Conservation (phyloP, 208 protist species). For the Balamuthia mandrillaris region DNA sequence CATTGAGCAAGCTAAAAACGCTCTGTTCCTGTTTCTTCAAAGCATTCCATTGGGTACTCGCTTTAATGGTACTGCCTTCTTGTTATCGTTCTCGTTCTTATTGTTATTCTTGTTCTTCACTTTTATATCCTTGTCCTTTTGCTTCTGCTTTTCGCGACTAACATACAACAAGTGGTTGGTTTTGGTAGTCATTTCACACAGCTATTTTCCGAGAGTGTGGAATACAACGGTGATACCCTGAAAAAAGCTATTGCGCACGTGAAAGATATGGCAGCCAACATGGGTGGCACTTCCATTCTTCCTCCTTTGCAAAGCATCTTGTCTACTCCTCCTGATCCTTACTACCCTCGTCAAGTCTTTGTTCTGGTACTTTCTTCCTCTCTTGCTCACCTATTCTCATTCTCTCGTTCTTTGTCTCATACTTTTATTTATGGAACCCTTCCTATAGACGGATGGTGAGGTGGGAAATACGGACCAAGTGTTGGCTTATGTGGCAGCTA, state of each 20-base stretch:
- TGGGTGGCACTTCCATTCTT: constrained; percentile 59
- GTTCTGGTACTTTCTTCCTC: background rate
- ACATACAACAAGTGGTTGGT: constrained; percentile 31
- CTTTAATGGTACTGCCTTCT: constrained; percentile 9
- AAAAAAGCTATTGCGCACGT: constrained; percentile 28
- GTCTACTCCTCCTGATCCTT: background rate
- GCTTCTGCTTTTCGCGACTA: too few species aligned
- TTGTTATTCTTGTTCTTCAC: too few species aligned
- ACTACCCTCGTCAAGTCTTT: constrained; percentile 54
- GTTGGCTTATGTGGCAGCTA: background rate
- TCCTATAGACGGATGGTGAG: constrained; percentile 56
- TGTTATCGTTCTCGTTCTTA: too few species aligned
- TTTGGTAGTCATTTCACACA: constrained; percentile 39
- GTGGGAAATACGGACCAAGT: constrained; percentile 55
- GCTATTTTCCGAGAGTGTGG: background rate
- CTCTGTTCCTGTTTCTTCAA: constrained; percentile 49
- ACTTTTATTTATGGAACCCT: too few species aligned
- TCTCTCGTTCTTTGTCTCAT: too few species aligned
- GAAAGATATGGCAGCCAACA: constrained; percentile 2
- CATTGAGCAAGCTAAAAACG: constrained; percentile 46
- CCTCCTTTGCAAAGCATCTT: constrained; percentile 30
- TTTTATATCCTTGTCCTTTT: too few species aligned
- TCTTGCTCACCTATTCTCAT: background rate
- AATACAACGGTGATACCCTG: constrained; percentile 36
- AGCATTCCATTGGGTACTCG: constrained; percentile 41